Evolutionary conservation across 2,329 filamentous ascomycete genomes (phyloP), one percentile per base, ranked within the genome.

Genomic region (Diaporthe sp.): DNA sequence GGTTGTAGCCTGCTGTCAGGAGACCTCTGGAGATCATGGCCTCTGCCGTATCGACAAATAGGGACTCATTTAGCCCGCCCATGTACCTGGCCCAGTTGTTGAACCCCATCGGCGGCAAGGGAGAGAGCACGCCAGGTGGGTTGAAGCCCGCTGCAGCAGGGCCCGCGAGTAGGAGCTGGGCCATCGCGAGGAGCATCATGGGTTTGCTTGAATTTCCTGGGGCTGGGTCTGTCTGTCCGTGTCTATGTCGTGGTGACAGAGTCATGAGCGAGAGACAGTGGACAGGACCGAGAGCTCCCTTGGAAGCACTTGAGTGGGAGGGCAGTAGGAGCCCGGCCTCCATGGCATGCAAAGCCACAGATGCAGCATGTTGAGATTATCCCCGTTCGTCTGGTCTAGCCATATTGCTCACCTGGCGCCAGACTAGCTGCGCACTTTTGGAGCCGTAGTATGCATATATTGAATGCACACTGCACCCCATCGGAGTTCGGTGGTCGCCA

Each of bases 71-170:
- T 31, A 88, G 83, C 68, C 85, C 83, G 78, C 86, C 88, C 81
- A 83, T 82, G 79, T 87, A 87, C 49, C 86, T 85, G 1, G 87
- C 82, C 87, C 88, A 89, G 77, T 87, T 87, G 79, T 88, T 88
- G 82, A 87, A 89, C 34, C 86, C 87, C 87, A 89, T 89, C 13
- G 87, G 87, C 1, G 87, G 86, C 3, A 5, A 82, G 81, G 34
- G 83, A 79, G 39, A 85, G 42, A 77, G 75, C 9, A 76, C 25
- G 19, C 76, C 76, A 1, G 76, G 76, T 3, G 75, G 71, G 51
- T 72, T 62, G 61, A 74, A 76, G 46, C 58, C 75, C 57, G 76
- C 72, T 8, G 25, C n/a, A 25, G 72, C 75, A 34, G 49, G 60
- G 22, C 46, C 42, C 31, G 75, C 68, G 13, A 73, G 70, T 22